Conservation (phyloP, 169 alveolate species). For the Cyclospora cayetanensis region DNA sequence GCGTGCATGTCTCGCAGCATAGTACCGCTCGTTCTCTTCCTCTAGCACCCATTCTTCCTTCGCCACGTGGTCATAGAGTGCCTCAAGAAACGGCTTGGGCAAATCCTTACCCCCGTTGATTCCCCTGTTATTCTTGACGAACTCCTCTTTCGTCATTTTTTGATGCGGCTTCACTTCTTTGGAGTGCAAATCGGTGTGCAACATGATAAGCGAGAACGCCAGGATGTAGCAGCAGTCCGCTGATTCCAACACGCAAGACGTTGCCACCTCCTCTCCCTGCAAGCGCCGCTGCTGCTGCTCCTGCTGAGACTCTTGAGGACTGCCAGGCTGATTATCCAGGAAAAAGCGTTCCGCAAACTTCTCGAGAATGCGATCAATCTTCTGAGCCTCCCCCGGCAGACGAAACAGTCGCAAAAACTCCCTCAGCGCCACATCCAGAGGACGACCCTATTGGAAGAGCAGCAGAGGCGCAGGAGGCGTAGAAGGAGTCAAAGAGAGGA, state of each 20-base stretch:
- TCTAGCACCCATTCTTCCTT: conserved; percentile 53
- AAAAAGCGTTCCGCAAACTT: conserved; percentile 89
- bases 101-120: conserved; percentile 79
- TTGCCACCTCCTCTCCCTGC: background rate
- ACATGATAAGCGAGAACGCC: conserved; percentile 91
- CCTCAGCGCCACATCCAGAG: conserved; percentile 86
- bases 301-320: background rate
- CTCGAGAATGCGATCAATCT: conserved; percentile 93
- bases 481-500: background rate
- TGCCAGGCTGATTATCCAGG: conserved; percentile 81
- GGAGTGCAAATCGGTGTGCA: conserved; percentile 91
- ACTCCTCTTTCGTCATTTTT: conserved; percentile 77
- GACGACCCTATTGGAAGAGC: conserved; percentile 63
- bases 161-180: conserved; percentile 80
- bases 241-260: conserved; percentile 73
- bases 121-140: conserved; percentile 77
- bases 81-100: conserved; percentile 73
- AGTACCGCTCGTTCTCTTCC: conserved; percentile 8
- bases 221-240: conserved; percentile 91
- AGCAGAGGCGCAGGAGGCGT: background rate
- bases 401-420: conserved; percentile 87
- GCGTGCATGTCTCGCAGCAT: background rate
- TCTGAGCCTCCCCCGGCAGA: conserved; percentile 95
- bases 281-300: background rate
- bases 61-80: conserved; percentile 75